Percentiles rank a stretch among this genome's conserved stretches.
phyloP scores from a whole-genome alignment of 129 eudicot species.

The Flaveria bidentis region DNA sequence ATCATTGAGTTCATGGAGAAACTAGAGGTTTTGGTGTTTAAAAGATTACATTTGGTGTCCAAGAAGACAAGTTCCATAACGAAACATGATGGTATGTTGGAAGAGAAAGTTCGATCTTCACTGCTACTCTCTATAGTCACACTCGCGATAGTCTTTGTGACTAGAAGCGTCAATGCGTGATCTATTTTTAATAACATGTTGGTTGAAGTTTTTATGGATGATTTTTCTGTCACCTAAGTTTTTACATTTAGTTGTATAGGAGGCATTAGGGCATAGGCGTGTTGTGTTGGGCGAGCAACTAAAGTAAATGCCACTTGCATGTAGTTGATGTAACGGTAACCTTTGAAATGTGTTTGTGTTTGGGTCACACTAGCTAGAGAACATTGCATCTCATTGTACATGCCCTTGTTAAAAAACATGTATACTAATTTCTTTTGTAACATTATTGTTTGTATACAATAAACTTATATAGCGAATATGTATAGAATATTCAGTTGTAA shows the following conservation, averaged over 20 bases:
- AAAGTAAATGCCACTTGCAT: too few relatives aligned
- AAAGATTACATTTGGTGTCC: neutral
- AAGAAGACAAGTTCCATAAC: slow-evolving; percentile 29
- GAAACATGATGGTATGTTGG: slow-evolving; percentile 33
- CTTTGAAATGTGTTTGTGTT: too few relatives aligned
- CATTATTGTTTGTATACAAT: too few relatives aligned
- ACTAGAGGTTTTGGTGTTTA: slow-evolving; percentile 35
- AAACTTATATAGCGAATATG: too few relatives aligned
- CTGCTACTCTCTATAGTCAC: slow-evolving; percentile 55
- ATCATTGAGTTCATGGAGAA: slow-evolving; percentile 43
- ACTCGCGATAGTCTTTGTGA: slow-evolving; percentile 55
- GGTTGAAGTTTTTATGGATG: neutral
- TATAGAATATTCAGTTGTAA: too few relatives aligned
- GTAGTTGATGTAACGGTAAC: too few relatives aligned
- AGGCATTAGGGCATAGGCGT: too few relatives aligned
- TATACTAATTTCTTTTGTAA: too few relatives aligned
- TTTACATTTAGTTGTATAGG: neutral
- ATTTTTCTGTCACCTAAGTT: neutral
- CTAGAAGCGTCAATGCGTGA: slow-evolving; percentile 40
- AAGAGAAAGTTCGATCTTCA: slow-evolving; percentile 54
- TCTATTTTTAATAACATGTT: neutral
- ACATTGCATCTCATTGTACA: too few relatives aligned
- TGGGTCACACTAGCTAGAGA: too few relatives aligned
- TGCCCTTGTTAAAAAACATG: too few relatives aligned
- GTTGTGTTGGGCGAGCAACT: too few relatives aligned